Percentiles rank a stretch among this genome's conserved stretches.
Conservation (phyloP, 1,284 basidiomycete genomes). For the Sanguinoderma infundibulare region DNA sequence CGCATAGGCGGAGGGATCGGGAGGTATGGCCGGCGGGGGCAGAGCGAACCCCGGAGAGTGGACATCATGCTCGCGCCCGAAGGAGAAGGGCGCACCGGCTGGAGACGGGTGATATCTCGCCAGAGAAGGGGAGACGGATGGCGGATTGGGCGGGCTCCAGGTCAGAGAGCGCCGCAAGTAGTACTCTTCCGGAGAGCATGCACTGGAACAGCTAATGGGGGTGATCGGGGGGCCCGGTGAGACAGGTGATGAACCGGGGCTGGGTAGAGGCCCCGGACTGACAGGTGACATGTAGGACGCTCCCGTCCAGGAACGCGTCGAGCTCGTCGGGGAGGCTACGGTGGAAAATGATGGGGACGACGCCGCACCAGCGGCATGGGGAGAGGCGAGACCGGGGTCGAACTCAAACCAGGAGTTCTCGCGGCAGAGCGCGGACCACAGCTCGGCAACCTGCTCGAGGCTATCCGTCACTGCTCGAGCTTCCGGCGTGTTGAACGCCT, state of each 20-base stretch:
- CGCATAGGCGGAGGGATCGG: background rate
- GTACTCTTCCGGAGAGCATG: background rate
- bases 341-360: background rate
- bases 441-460: background rate
- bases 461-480: background rate
- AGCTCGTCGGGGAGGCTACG: background rate
- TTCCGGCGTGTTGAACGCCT: background rate
- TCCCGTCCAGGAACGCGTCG: background rate
- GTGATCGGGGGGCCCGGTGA: background rate
- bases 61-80: background rate
- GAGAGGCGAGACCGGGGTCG: background rate
- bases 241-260: background rate
- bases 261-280: background rate
- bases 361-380: background rate
- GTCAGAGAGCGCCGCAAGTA: background rate
- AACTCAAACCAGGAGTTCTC: background rate
- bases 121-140: background rate
- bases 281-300: background rate
- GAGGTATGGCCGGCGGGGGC: background rate
- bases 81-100: background rate
- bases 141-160: background rate
- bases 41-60: background rate
- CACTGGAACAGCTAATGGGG: background rate
- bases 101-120: background rate
- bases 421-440: background rate